A percentile compares a stretch with the other conserved stretches of the same genome.
These are phyloP conservation scores for Trichoderma arundinaceum DNA, from an alignment of 2,329 filamentous ascomycete species.

Conservation along the genomic window DNA sequence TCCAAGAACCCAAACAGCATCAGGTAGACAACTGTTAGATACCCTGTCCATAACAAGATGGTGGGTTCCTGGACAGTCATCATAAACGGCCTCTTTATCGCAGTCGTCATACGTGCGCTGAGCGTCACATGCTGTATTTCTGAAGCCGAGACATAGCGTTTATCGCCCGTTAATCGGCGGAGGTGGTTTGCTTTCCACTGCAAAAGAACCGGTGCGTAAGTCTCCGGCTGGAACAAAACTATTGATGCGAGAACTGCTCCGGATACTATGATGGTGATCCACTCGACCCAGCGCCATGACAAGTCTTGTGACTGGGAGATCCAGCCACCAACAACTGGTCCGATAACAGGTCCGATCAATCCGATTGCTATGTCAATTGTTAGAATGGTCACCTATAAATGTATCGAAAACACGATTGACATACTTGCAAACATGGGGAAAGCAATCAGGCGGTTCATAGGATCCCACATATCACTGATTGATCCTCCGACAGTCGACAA, in stretches of 20 bases:
- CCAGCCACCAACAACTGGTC: slow-evolving; percentile 15
- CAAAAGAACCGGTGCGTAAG: neutral
- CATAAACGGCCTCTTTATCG: slow-evolving; percentile 13
- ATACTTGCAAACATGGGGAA: slow-evolving; percentile 24
- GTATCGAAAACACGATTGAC: neutral
- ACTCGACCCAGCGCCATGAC: slow-evolving; percentile 25
- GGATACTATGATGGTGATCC: slow-evolving; percentile 23
- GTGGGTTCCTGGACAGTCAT: slow-evolving; percentile 23
- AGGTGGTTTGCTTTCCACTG: slow-evolving; percentile 27
- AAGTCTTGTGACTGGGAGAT: slow-evolving; percentile 7
- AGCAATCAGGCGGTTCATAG: slow-evolving; percentile 11
- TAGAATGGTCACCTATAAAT: neutral
- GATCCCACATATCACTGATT: slow-evolving; percentile 21
- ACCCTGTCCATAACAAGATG: slow-evolving; percentile 23
- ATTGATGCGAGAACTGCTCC: slow-evolving; percentile 5
- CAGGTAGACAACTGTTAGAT: slow-evolving; percentile 15
- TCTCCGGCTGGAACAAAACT: slow-evolving; percentile 21
- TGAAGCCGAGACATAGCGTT: slow-evolving; percentile 9
- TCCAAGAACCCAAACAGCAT: slow-evolving; percentile 21
- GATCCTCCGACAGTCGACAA: slow-evolving; percentile 17
- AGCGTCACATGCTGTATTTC: slow-evolving; percentile 11
- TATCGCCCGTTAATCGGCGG: neutral
- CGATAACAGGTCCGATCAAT: slow-evolving; percentile 6
- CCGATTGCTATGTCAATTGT: neutral
- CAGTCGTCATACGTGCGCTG: neutral